phyloP scores from a whole-genome alignment of 805 yeast genomes.

The Sugiyamaella floridensis region DNA sequence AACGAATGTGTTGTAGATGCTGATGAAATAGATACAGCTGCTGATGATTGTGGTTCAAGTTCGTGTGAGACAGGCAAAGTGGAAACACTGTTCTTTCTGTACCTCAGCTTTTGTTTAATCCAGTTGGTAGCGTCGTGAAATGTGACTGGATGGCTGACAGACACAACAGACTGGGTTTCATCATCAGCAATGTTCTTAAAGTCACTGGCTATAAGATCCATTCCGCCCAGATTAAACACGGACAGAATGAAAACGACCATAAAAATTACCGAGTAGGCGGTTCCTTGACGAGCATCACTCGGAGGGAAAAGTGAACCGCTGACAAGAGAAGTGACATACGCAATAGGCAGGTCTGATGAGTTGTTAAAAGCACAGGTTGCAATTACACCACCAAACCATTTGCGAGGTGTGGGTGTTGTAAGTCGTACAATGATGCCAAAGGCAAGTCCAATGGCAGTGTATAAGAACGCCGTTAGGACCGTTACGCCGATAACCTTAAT shows the following conservation, averaged over 20 bases:
- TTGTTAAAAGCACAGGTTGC: slow-evolving; percentile 73
- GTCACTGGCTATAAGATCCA: slow-evolving; percentile 62
- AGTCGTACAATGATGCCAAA: slow-evolving; percentile 37
- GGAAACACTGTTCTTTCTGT: background rate
- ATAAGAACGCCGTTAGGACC: slow-evolving; percentile 41
- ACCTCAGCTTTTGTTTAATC: background rate
- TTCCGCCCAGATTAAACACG: slow-evolving; percentile 72
- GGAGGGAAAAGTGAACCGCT: slow-evolving; percentile 50
- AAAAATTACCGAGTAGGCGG: slow-evolving; percentile 76
- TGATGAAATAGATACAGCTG: background rate
- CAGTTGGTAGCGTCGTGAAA: background rate
- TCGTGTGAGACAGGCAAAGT: background rate
- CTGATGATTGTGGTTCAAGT: background rate
- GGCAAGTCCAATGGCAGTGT: slow-evolving; percentile 41
- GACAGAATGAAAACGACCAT: slow-evolving; percentile 58
- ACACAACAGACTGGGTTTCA: background rate
- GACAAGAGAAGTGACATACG: slow-evolving; percentile 60
- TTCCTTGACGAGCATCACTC: slow-evolving; percentile 63
- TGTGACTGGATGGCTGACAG: background rate
- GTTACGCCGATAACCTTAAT: slow-evolving; percentile 65
- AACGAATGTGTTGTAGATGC: background rate
- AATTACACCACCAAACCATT: slow-evolving; percentile 71
- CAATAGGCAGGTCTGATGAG: slow-evolving; percentile 78
- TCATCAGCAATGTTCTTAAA: slow-evolving; percentile 34
- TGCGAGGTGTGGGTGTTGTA: slow-evolving; percentile 54